These are phyloP conservation scores for Rhododendron simsii DNA, from an alignment of 148 eudicot species.

Conservation along the genomic window DNA sequence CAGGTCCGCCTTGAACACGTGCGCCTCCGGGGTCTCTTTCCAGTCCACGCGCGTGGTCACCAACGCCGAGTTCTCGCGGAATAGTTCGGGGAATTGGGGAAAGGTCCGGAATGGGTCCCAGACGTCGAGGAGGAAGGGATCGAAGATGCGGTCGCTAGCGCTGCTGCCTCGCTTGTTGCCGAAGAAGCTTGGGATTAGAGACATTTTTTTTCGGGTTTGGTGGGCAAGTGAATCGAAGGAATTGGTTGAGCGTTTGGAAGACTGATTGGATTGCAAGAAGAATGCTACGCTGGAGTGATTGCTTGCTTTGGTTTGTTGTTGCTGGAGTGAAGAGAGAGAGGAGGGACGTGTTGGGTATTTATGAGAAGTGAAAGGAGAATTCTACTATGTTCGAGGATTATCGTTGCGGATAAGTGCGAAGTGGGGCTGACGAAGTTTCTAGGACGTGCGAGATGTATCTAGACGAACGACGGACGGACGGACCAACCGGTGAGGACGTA, in stretches of 20 bases:
- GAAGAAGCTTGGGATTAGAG: slow-evolving; percentile 14
- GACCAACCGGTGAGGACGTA: background rate
- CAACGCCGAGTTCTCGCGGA: background rate
- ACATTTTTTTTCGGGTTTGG: background rate
- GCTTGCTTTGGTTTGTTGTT: background rate
- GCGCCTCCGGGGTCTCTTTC: slow-evolving; percentile 3
- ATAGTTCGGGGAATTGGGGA: background rate
- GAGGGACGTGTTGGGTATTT: background rate
- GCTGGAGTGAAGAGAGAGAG: background rate
- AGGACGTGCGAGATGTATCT: background rate
- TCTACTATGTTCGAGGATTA: background rate
- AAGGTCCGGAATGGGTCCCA: background rate
- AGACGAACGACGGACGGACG: background rate
- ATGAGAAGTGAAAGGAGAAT: background rate
- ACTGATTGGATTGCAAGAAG: background rate
- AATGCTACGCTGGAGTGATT: background rate
- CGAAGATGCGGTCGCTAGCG: slow-evolving; percentile 1
- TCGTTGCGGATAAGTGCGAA: background rate
- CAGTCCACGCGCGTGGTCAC: background rate
- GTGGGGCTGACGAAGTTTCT: background rate
- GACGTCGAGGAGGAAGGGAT: slow-evolving; percentile 8
- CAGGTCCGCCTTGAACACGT: slow-evolving; percentile 1
- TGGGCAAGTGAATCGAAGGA: background rate
- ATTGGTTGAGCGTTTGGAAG: background rate
- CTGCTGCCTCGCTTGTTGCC: slow-evolving; percentile 6